phyloP scores from a whole-genome alignment of 2,329 filamentous ascomycete species.

The Pyricularia grisea region DNA sequence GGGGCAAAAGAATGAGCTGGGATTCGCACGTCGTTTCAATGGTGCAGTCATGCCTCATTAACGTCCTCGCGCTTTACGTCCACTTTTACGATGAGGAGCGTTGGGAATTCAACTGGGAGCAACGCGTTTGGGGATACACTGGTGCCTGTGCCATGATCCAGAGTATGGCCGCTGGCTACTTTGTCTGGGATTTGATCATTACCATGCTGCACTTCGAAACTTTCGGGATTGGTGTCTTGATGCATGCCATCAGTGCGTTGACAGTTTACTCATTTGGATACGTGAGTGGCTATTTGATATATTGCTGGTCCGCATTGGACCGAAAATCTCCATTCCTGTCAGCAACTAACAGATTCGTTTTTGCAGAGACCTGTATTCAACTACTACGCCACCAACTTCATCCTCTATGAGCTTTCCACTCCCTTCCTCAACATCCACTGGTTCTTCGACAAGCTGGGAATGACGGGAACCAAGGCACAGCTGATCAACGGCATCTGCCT shows the following conservation, averaged over 20 bases:
- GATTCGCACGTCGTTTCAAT: constrained; percentile 81
- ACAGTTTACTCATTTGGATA: constrained; percentile 70
- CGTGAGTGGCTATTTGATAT: constrained; percentile 40
- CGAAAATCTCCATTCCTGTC: neutral
- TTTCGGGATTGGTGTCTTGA: constrained; percentile 68
- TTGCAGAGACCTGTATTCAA: constrained; percentile 70
- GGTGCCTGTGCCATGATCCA: constrained; percentile 64
- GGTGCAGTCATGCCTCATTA: constrained; percentile 66
- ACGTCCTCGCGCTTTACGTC: constrained; percentile 62
- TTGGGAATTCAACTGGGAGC: constrained; percentile 53
- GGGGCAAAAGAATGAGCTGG: constrained; percentile 66
- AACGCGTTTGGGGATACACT: constrained; percentile 70
- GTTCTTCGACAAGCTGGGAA: constrained; percentile 80
- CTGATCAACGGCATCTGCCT: constrained; percentile 69
- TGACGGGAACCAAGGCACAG: constrained; percentile 66
- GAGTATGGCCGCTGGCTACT: constrained; percentile 70
- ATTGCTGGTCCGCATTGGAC: neutral
- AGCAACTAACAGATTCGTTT: neutral
- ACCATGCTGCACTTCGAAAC: constrained; percentile 59
- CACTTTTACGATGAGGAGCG: constrained; percentile 62
- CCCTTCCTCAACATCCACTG: constrained; percentile 85
- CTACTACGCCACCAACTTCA: constrained; percentile 72
- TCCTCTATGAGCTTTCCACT: constrained; percentile 79
- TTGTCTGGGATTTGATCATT: constrained; percentile 71
- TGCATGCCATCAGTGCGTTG: constrained; percentile 67